Evolutionary conservation across 352 stramenopile genomes (phyloP).

Genomic region (Saprolegnia parasitica): DNA sequence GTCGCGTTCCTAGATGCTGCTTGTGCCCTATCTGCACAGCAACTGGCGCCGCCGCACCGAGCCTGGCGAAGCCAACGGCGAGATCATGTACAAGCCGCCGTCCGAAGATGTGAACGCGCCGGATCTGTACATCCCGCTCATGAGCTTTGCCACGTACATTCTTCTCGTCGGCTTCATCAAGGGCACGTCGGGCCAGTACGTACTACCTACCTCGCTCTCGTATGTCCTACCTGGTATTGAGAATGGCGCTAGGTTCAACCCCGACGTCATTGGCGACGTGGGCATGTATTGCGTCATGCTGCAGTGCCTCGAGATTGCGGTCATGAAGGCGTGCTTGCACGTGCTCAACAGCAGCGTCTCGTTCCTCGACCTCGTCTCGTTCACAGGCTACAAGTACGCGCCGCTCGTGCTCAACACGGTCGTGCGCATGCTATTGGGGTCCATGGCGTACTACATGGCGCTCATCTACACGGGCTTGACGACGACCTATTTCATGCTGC

Average conservation of each 20-base stretch:
- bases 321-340: constrained; percentile 93
- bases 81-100: constrained; percentile 80
- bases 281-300: constrained; percentile 88
- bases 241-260: constrained; percentile 85
- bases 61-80: constrained; percentile 40
- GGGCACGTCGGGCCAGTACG: constrained; percentile 87
- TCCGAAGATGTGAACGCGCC: constrained; percentile 95
- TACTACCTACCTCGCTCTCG: constrained; percentile 38
- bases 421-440: constrained; percentile 77
- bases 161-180: constrained; percentile 96
- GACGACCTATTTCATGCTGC: constrained; percentile 92
- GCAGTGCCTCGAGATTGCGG: constrained; percentile 89
- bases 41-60: constrained; percentile 75
- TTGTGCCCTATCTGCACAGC: constrained; percentile 59
- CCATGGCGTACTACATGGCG: constrained; percentile 87
- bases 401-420: constrained; percentile 94
- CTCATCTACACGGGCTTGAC: constrained; percentile 92
- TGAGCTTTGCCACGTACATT: constrained; percentile 99
- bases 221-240: constrained; percentile 2
- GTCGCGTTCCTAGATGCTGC: not conserved
- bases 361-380: constrained; percentile 95
- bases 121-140: constrained; percentile 98
- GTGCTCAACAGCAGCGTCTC: constrained; percentile 89
- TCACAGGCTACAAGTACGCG: constrained; percentile 99
- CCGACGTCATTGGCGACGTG: constrained; percentile 93